Percentiles rank a stretch among this genome's conserved stretches.
Conservation (phyloP, 2,329 filamentous ascomycete genomes). For the Diaporthe sp. region DNA sequence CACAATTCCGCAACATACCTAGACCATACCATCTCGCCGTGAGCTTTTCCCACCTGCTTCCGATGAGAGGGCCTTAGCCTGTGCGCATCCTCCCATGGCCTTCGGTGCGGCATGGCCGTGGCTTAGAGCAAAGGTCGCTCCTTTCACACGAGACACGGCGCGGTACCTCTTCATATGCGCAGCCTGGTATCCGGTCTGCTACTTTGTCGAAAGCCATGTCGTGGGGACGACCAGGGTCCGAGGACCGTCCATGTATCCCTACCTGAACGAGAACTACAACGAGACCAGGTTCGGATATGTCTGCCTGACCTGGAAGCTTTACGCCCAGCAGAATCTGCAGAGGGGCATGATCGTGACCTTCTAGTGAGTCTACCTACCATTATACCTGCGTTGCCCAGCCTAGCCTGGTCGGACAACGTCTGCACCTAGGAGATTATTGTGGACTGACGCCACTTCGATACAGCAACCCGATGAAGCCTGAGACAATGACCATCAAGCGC, state of each 20-base stretch:
- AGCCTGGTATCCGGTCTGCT: slow-evolving; percentile 72
- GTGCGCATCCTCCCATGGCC: slow-evolving; percentile 33
- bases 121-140: slow-evolving; percentile 17
- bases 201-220: slow-evolving; percentile 73
- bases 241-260: slow-evolving; percentile 82
- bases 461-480: slow-evolving; percentile 79
- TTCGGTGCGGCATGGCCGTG: slow-evolving; percentile 32
- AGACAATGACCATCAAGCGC: slow-evolving; percentile 81
- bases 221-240: slow-evolving; percentile 69
- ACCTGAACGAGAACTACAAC: slow-evolving; percentile 76
- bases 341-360: slow-evolving; percentile 83
- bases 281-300: slow-evolving; percentile 66
- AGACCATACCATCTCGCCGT: background rate
- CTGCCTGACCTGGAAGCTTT: slow-evolving; percentile 71
- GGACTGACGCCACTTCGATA: background rate
- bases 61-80: slow-evolving; percentile 11
- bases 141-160: slow-evolving; percentile 53
- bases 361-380: slow-evolving; percentile 60
- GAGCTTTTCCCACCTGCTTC: background rate
- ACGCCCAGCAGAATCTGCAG: slow-evolving; percentile 68
- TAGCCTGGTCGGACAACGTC: background rate
- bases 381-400: background rate
- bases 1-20: background rate
- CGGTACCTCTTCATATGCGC: slow-evolving; percentile 65
- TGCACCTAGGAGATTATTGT: background rate